Base-by-base conservation (phyloP, 306 rosid species). In the Vachellia pachyceras region DNA sequence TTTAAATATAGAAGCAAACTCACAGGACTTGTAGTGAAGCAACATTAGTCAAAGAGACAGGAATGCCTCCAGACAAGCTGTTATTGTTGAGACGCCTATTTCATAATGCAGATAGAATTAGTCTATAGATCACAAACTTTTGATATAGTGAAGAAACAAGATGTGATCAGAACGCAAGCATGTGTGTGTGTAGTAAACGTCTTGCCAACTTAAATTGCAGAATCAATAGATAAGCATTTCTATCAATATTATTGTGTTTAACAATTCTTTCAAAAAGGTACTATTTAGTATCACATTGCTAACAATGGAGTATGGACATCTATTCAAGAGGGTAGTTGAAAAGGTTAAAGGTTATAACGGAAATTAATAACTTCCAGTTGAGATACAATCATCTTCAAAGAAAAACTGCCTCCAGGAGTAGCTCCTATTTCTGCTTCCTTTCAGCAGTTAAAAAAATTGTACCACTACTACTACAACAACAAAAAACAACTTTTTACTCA, bases 21-120 rank as follows among this genome's bases (percentile, higher is more conserved):
- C 87, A 96, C 99, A 96, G 90, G 86, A 96, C 99, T 92, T 93
- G 97, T 78, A 96, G 87, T 29, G 97, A 82, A 7, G 0, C 0
- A 80, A 92, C 83, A 0, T 1, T 75, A 35, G 99, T 94, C 88
- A 96, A 88, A 36, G 84, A 6, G 60, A 25, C 0, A 33, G 99
- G 97, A 87, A 96, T 96, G 50, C 3, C 6, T 79, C 95, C 99
- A 0, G 82, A 5, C 88, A 96, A 89, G 87, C 11, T 89, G 91
- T 94, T 96, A 87, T 94, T 96, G 84, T 92, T 93, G 80, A 96
- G 98, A 88, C 99, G 99, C 94, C 99, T 96, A 78, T 85, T 84
- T 78, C 76, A 71, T 35, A 69, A 84, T 58, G 80, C 33, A 78
- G 37, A 79, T 72, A 84, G 61, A n/a, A 76, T 89, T 84, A 91